Percentiles rank a stretch among this genome's conserved stretches.
Conservation (phyloP, 2,329 filamentous ascomycete species). For the Arthrobotrys entomopaga region DNA sequence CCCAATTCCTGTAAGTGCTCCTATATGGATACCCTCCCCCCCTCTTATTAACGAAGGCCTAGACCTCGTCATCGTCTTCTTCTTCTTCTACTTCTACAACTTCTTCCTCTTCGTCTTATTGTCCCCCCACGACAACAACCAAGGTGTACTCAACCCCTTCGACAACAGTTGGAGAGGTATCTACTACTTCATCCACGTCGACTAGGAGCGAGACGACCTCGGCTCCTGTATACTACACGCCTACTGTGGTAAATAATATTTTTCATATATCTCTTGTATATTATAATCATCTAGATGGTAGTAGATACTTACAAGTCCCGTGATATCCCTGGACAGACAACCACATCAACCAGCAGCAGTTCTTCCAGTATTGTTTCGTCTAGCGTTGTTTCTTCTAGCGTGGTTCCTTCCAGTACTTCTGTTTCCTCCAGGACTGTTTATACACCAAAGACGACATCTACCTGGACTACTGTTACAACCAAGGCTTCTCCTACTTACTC, state of each 20-base stretch:
- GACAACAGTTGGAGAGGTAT: too few species aligned
- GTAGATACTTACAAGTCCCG: constrained; percentile 43
- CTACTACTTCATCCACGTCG: constrained; percentile 25
- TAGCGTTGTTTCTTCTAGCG: constrained; percentile 18
- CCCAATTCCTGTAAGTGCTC: constrained; percentile 42
- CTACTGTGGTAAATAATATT: constrained; percentile 46
- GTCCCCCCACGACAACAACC: constrained; percentile 33
- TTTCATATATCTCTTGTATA: constrained; percentile 24
- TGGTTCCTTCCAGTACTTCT: constrained; percentile 15
- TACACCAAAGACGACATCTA: constrained; percentile 28
- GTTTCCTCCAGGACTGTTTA: constrained; percentile 35
- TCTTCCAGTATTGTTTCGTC: constrained; percentile 24
- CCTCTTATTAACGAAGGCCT: constrained; percentile 51
- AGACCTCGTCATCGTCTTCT: constrained; percentile 34
- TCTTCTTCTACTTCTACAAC: constrained; percentile 2
- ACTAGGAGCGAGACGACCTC: constrained; percentile 33
- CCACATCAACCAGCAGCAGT: constrained; percentile 39
- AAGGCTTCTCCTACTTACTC: constrained; percentile 46
- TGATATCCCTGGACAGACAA: constrained; percentile 40
- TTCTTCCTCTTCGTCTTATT: constrained; percentile 8
- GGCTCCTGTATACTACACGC: constrained; percentile 49
- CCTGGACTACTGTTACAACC: constrained; percentile 49
- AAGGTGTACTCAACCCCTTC: too few species aligned
- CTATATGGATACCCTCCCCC: constrained; percentile 22
- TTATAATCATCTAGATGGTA: constrained; percentile 15